Evolutionary conservation across 2,329 filamentous ascomycete species (phyloP).

Genomic region (Cytospora paraplurivora): DNA sequence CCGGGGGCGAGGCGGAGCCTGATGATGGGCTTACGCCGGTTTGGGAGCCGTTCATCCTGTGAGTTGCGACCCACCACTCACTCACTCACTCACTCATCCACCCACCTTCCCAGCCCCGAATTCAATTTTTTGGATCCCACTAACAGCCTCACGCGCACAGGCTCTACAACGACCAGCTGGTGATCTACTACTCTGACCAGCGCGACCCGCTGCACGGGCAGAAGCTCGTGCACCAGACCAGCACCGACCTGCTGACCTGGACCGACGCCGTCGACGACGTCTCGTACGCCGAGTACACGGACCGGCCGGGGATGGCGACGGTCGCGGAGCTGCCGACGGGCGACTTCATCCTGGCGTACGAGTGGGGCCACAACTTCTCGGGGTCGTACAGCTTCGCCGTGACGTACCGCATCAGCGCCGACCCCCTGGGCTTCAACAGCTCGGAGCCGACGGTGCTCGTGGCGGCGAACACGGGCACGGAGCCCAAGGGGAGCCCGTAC

Average conservation of each 20-base stretch:
- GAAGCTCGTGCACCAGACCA: constrained; percentile 67
- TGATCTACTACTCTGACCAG: constrained; percentile 73
- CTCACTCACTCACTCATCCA: neutral
- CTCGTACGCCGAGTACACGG: constrained; percentile 61
- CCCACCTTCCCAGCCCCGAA: neutral
- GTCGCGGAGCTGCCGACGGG: constrained; percentile 59
- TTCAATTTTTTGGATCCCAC: neutral
- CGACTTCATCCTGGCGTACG: constrained; percentile 65
- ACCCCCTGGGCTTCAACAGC: constrained; percentile 43
- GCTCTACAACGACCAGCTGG: constrained; percentile 58
- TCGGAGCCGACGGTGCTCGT: constrained; percentile 39
- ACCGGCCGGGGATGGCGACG: constrained; percentile 69
- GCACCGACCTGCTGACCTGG: constrained; percentile 63
- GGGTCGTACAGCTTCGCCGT: constrained; percentile 42
- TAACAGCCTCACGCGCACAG: neutral
- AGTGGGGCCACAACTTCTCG: constrained; percentile 41
- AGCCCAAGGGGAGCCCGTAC: constrained; percentile 45
- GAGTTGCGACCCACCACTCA: constrained; percentile 4
- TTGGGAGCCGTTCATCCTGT: constrained; percentile 71
- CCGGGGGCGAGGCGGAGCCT: constrained; percentile 62
- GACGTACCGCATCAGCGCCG: constrained; percentile 46
- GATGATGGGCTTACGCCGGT: constrained; percentile 68
- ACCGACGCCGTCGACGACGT: constrained; percentile 62
- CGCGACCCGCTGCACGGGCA: constrained; percentile 67
- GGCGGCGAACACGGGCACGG: constrained; percentile 35